Evolutionary conservation across 306 rosid genomes (phyloP), one percentile per base, ranked within the genome.

Genomic region (Fragaria iinumae): DNA sequence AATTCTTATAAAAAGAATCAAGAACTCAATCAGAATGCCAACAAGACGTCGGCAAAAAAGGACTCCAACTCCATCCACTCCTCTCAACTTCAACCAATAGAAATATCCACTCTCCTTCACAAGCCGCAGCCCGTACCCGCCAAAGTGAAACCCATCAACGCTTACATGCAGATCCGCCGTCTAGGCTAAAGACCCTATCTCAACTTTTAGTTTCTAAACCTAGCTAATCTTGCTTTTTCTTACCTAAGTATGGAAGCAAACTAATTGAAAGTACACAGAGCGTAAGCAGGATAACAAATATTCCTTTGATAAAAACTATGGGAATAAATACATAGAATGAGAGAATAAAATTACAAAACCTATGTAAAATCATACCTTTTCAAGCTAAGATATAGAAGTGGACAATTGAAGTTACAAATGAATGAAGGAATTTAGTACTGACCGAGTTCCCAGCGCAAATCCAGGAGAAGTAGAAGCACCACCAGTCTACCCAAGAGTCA

Each of bases 401-500:
- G 36, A 32, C n/a, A 14, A 63, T 6, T 29, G 21, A 63, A 63
- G 67, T 14, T 63, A 32, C 67, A 63, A 63, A 63, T 36, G 45
- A 65, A 73, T 73, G 67, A 73, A 73, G 56, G 77, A 57, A 74
- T 23, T 9, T 23, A 43, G 68, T 41, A 74, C 27, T 53, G 67
- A 44, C 49, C 17, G 17, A 39, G 53, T 9, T 36, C 56, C 68
- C 18, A 23, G 56, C 7, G 0, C 13, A 5, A 6, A 25, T 45
- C 52, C 43, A 4, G 23, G 3, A 17, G 77, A 76, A 73, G 21
- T 25, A n/a, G n/a, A 68, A 77, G 67, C 20, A 34, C 65, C 23
- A 23, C 47, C 41, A 9, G 0, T 43, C 23, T 23, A 25, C 64
- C 20, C 38, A 3, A 23, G 78, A 45, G 72, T 88, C 89, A 89